Base-by-base conservation (phyloP, 768 basidiomycete genomes). In the Auricularia sp. region DNA sequence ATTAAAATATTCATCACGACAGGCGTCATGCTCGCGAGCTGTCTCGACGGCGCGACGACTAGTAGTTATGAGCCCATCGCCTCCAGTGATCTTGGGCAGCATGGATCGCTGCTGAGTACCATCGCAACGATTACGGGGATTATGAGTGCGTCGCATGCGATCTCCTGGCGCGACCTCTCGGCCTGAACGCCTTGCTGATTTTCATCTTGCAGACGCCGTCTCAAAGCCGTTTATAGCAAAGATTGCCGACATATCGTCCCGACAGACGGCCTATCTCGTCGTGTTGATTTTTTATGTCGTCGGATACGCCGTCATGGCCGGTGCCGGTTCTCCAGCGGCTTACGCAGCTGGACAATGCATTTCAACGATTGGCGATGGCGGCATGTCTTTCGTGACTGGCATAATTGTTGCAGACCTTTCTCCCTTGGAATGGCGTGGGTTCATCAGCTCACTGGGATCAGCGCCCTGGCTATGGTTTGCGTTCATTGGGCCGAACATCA, bases 181-280 rank as follows among this genome's bases (percentile, higher is more conserved):
- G 23, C 23, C 29, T 29, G 29, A 29, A 29, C 29, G 29, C 29
- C 29, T 29, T 54, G 18, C 18, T 54, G 1, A 11, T 54, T 7
- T 54, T n/a, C 7, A 54, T n/a, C 29, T n/a, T 10, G 29, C 53
- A 54, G 53, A 29, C 29, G 53, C n/a, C 36, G 75, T 78, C n/a
- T 74, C 77, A 61, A 77, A 81, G 70, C 82, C 83, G 0, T 71
- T 81, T 63, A 79, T 82, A 61, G 83, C 83, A 21, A 84, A 83
- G 71, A 67, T 83, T n/a, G 74, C 81, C 29, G 83, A 84, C 71
- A 77, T 81, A 5, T 72, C 79, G 34, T 81, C 81, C 18, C 77
- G 83, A 54, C 79, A 76, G 1, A 78, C 78, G 51, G 79, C 82
- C 0, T 81, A 78, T 70, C 68, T 76, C 60, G 65, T 77, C 34